Percentiles rank a stretch among this genome's conserved stretches.
Evolutionary conservation across 2,329 filamentous ascomycete genomes (phyloP).

Genomic region (Ophiostoma triangulosporum): DNA sequence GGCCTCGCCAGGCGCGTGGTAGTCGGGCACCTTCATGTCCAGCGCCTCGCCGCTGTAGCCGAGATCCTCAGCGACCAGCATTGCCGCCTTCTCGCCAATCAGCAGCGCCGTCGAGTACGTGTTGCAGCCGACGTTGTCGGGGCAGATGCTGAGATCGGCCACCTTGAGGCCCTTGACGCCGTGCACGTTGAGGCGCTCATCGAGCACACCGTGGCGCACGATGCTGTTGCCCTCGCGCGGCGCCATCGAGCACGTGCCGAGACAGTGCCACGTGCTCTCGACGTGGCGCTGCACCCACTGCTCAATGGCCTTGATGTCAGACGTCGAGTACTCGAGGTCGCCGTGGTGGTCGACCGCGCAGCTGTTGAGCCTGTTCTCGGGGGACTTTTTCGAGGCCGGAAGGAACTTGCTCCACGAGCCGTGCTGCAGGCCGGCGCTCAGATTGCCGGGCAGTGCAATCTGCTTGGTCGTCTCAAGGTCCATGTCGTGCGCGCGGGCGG

Average conservation of each 20-base stretch:
- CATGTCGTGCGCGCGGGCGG: conserved; percentile 57
- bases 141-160: conserved; percentile 62
- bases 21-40: conserved; percentile 62
- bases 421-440: conserved; percentile 59
- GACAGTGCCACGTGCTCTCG: conserved; percentile 60
- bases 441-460: conserved; percentile 60
- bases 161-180: conserved; percentile 67
- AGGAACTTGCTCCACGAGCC: conserved; percentile 56
- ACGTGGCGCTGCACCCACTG: conserved; percentile 60
- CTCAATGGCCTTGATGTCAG: conserved; percentile 52
- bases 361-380: conserved; percentile 41
- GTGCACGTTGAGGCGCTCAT: conserved; percentile 65
- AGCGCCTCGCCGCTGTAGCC: conserved; percentile 59
- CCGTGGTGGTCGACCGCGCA: conserved; percentile 47
- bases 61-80: conserved; percentile 58
- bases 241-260: conserved; percentile 63
- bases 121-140: conserved; percentile 64
- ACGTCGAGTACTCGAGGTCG: conserved; percentile 50
- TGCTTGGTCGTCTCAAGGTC: conserved; percentile 62
- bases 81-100: conserved; percentile 62
- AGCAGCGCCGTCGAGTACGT: conserved; percentile 57
- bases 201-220: conserved; percentile 65
- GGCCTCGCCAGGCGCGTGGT: conserved; percentile 41
- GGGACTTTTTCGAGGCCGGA: conserved; percentile 35
- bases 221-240: conserved; percentile 65